Evolutionary conservation across 2,329 filamentous ascomycete species (phyloP).

Genomic region (Aspergillus sp.): DNA sequence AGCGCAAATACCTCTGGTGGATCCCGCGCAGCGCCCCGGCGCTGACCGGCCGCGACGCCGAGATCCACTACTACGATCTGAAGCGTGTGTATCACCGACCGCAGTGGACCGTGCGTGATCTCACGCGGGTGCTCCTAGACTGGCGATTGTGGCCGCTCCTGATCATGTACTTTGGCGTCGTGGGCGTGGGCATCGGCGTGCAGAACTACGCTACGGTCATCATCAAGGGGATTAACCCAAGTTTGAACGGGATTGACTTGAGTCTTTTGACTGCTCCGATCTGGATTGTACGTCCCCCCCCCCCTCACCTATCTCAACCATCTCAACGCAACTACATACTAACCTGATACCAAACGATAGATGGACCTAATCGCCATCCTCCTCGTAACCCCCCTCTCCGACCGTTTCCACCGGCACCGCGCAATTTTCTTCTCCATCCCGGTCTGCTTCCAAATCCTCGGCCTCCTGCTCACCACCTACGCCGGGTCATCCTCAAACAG

Average conservation of each 20-base stretch:
- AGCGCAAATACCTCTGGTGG: conserved; percentile 52
- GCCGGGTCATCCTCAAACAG: conserved; percentile 60
- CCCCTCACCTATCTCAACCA: neutral
- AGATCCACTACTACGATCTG: conserved; percentile 80
- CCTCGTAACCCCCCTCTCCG: conserved; percentile 78
- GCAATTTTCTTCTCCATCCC: conserved; percentile 78
- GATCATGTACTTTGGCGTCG: conserved; percentile 93
- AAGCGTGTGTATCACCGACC: conserved; percentile 74
- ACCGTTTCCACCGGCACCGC: conserved; percentile 79
- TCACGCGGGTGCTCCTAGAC: conserved; percentile 70
- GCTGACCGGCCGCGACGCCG: conserved; percentile 72
- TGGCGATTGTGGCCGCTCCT: conserved; percentile 86
- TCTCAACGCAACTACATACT: neutral
- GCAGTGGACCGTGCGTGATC: conserved; percentile 70
- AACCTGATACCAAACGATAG: conserved; percentile 26
- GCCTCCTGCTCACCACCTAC: conserved; percentile 76
- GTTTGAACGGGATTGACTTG: conserved; percentile 70
- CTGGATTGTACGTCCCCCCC: conserved; percentile 69
- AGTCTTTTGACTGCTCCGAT: conserved; percentile 86
- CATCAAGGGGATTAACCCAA: conserved; percentile 73
- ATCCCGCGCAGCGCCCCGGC: conserved; percentile 70
- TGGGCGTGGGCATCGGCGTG: conserved; percentile 86
- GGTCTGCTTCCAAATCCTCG: conserved; percentile 75
- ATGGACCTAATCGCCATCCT: conserved; percentile 88
- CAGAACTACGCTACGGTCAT: conserved; percentile 88